phyloP scores from a whole-genome alignment of 169 alveolate species.

The Pseudocohnilembus persalinus region DNA sequence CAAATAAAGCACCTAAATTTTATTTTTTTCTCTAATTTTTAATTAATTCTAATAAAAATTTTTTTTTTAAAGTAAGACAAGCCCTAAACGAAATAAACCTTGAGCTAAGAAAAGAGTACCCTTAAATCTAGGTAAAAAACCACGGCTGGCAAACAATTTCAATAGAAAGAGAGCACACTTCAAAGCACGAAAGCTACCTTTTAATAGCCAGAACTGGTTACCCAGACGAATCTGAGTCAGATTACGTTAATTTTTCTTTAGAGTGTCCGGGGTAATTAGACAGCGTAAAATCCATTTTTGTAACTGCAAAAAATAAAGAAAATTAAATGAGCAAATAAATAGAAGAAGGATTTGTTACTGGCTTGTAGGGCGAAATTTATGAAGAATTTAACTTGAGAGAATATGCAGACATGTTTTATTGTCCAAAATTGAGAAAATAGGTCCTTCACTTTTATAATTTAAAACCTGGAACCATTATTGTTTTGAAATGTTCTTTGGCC shows the following conservation, averaged over 20 bases:
- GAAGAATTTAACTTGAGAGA: constrained; percentile 23
- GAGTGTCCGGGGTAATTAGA: constrained; percentile 16
- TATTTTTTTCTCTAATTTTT: too few species aligned
- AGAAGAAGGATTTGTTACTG: neutral
- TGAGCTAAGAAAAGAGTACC: neutral
- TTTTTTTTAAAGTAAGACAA: neutral
- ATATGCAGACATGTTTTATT: constrained; percentile 28
- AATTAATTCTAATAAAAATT: too few species aligned
- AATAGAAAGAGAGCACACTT: neutral
- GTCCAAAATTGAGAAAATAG: neutral
- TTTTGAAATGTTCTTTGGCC: constrained; percentile 17
- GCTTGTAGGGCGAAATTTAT: constrained; percentile 11
- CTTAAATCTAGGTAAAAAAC: neutral
- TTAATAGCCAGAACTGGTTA: neutral
- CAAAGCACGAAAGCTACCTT: neutral
- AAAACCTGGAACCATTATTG: constrained; percentile 25
- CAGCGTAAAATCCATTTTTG: neutral
- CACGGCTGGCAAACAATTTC: neutral
- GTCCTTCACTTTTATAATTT: constrained; percentile 19
- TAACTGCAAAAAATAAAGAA: neutral
- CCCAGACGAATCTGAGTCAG: neutral
- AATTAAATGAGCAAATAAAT: neutral
- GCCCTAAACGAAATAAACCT: neutral
- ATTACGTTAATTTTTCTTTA: neutral
- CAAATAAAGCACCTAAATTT: too few species aligned